Evolutionary conservation across 495 filamentous ascomycete species (phyloP).

Genomic region (Penicillium verhagenii): DNA sequence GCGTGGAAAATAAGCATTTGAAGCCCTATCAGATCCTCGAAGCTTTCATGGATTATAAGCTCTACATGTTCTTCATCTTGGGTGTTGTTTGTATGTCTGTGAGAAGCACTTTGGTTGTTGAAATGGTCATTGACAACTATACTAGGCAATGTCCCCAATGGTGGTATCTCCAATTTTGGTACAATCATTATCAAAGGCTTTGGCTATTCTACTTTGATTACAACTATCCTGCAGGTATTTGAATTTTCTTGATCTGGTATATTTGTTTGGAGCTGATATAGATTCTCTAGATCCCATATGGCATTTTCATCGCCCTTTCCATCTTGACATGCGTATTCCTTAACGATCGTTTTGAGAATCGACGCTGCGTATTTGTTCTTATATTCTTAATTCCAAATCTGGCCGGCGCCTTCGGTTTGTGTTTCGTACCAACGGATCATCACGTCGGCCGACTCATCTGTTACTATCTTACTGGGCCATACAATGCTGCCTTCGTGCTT

Average conservation of each 20-base stretch:
- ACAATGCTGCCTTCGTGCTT: conserved; percentile 58
- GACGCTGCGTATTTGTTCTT: conserved; percentile 36
- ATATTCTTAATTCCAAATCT: conserved; percentile 3
- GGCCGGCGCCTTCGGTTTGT: conserved; percentile 2
- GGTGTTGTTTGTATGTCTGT: conserved; percentile 33
- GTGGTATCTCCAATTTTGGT: conserved; percentile 57
- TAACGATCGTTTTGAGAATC: conserved; percentile 51
- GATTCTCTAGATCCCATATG: conserved; percentile 53
- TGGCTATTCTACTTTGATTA: conserved; percentile 45
- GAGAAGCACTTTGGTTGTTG: background rate
- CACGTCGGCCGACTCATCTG: conserved; percentile 31
- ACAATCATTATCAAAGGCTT: conserved; percentile 61
- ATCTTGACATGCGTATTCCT: conserved; percentile 17
- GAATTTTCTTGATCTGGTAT: conserved; percentile 51
- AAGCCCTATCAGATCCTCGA: conserved; percentile 51
- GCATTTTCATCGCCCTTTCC: conserved; percentile 57
- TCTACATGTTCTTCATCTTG: conserved; percentile 41
- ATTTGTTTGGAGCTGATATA: background rate
- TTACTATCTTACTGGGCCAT: conserved; percentile 59
- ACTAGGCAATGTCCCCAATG: conserved; percentile 44
- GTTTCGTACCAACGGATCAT: conserved; percentile 27
- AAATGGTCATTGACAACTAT: background rate
- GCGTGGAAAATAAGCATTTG: conserved; percentile 54
- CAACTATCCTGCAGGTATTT: conserved; percentile 50
- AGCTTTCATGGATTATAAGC: conserved; percentile 47